Evolutionary conservation across 176 grass and related monocot species (phyloP), one percentile per base, ranked within the genome.

Genomic region (Microstegium vimineum): DNA sequence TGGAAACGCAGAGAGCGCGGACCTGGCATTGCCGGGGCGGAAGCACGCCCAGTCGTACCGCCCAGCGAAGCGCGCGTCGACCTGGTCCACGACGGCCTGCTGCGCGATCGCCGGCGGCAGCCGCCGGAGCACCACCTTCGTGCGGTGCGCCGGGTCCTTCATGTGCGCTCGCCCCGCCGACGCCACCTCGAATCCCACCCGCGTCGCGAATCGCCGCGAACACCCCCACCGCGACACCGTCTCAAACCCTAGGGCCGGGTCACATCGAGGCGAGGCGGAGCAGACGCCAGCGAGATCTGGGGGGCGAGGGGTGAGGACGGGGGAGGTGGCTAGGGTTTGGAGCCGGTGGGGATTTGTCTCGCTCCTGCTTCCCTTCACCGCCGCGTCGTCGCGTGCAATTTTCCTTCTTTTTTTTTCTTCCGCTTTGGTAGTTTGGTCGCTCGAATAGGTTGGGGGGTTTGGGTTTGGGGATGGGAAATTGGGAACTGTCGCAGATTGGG

Each of bases 51-150:
- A 95, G 70, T 98, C 89, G 67, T 91, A 98, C 38, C 95, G 92
- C 4, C 90, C 90, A 27, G 86, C 86, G 79, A 98, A 95, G 72
- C 89, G 90, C 30, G 77, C 82, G 40, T 98, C 92, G 80, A 98
- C 94, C 95, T 95, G 92, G 72, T 98, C 90, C 86, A 95, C 56
- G 42, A 95, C 87, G 35, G 85, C 87, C 51, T 91, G 78, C 77
- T 91, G 89, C 66, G 87, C 72, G 68, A 98, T 87, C 67, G 92
- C 84, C 82, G 90, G 90, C 37, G 95, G 95, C 80, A 98, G 80
- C 78, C 80, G 89, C 76, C 95, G 83, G 52, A 98, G 75, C 92
- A 95, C 92, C 47, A 95, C 92, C 90, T 98, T 98, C 14, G 92
- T 91, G 49, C 95, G 90, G 75, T 91, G 81, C 61, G 78, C 86